phyloP scores from a whole-genome alignment of 306 rosid genomes.

The Malus sieversii region DNA sequence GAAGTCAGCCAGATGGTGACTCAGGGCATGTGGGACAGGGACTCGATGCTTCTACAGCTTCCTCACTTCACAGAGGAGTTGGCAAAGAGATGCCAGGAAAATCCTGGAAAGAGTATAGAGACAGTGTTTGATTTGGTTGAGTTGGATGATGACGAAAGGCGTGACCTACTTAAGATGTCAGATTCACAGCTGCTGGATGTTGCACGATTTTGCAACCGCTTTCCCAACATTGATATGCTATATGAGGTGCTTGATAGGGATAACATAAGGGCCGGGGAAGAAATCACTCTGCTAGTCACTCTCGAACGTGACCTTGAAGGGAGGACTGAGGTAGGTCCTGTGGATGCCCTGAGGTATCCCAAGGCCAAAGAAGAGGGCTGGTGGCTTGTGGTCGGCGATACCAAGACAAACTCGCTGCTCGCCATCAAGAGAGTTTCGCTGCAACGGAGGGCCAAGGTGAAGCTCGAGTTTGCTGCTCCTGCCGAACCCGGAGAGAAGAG shows the following conservation, averaged over 20 bases:
- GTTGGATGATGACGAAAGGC: slow-evolving; percentile 86
- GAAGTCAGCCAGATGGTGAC: slow-evolving; percentile 97
- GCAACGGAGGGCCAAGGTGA: slow-evolving; percentile 64
- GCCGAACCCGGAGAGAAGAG: slow-evolving; percentile 65
- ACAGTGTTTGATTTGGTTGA: slow-evolving; percentile 81
- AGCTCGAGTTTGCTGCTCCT: slow-evolving; percentile 70
- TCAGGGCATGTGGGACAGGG: slow-evolving; percentile 93
- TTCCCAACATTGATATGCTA: slow-evolving; percentile 72
- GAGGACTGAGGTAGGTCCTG: slow-evolving; percentile 56
- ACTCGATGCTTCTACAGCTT: slow-evolving; percentile 80
- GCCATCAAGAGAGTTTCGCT: slow-evolving; percentile 75
- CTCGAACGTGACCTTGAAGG: slow-evolving; percentile 80
- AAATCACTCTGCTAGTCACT: slow-evolving; percentile 51
- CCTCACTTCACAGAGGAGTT: slow-evolving; percentile 89
- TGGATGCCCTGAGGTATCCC: slow-evolving; percentile 71
- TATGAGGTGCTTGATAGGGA: slow-evolving; percentile 62
- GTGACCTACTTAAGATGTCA: slow-evolving; percentile 66
- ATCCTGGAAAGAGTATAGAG: slow-evolving; percentile 60
- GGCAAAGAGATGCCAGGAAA: slow-evolving; percentile 73
- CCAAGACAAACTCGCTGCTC: slow-evolving; percentile 57
- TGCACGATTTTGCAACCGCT: slow-evolving; percentile 74
- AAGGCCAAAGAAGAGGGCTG: slow-evolving; percentile 91
- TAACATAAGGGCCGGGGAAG: slow-evolving; percentile 50
- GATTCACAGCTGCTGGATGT: slow-evolving; percentile 65
- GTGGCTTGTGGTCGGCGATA: slow-evolving; percentile 94